These are phyloP conservation scores for Warburgia ugandensis DNA, from an alignment of 164 flowering plant genomes.

Conservation along the genomic window DNA sequence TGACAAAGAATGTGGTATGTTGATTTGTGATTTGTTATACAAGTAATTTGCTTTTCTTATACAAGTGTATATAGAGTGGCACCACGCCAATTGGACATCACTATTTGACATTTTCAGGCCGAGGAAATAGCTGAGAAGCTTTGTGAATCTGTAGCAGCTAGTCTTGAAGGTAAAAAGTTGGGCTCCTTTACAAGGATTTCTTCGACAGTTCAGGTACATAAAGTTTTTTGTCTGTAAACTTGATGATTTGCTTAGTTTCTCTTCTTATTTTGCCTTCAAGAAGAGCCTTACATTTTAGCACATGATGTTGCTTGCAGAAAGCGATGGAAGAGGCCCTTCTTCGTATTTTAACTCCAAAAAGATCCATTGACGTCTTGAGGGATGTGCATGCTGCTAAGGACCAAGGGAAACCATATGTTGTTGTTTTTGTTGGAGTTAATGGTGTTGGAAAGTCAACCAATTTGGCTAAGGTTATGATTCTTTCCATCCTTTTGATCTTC, in stretches of 20 bases:
- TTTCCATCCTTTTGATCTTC: too few relatives aligned
- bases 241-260: constrained; percentile 2
- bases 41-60: not conserved
- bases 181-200: constrained; percentile 90
- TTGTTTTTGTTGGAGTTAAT: constrained; percentile 97
- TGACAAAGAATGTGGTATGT: constrained; percentile 99
- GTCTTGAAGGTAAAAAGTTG: constrained; percentile 87
- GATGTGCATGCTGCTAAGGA: constrained; percentile 96
- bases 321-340: constrained; percentile 99
- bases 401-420: constrained; percentile 87
- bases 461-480: constrained; percentile 92
- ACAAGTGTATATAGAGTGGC: not conserved
- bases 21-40: not conserved
- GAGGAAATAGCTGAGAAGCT: constrained; percentile 97
- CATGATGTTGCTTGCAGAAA: constrained; percentile 36
- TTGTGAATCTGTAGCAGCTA: constrained; percentile 89
- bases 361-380: constrained; percentile 91
- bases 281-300: not conserved
- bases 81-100: constrained; percentile 3
- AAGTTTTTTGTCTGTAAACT: not conserved
- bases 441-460: constrained; percentile 99
- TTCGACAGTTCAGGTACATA: constrained; percentile 73
- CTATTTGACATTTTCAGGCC: constrained; percentile 38
- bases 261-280: not conserved
- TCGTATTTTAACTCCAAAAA: constrained; percentile 88